Evolutionary conservation across 1,284 basidiomycete species (phyloP), one percentile per base, ranked within the genome.

Genomic region (Malassezia sp.): DNA sequence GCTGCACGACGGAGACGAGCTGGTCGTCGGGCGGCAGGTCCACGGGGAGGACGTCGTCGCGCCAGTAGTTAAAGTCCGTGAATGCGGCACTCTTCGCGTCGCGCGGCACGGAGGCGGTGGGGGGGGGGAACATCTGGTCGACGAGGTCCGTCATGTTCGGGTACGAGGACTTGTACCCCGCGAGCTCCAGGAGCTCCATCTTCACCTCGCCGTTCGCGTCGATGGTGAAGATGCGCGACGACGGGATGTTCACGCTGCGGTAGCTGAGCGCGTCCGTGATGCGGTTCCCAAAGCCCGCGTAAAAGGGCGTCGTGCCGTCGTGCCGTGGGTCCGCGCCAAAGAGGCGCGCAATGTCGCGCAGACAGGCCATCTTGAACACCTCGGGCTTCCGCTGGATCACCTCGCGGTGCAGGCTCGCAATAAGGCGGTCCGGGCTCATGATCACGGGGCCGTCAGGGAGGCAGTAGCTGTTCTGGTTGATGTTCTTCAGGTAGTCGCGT

Each of bases 351-450:
- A 99, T 95, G 72, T 99, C 93, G 29, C 90, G 78, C 55, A 99
- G 73, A 73, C 90, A 96, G 2, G 93, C 91, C 93, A 99, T 99
- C 76, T 99, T 99, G 79, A 99, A 99, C 23, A 97, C 80, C 70
- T 99, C 93, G 0, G 93, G 93, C 73, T 97, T 96, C 29, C 90
- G 82, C 47, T 59, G 29, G 32, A 59, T 63, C 15, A 71, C 79
- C 43, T 71, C 69, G 31, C 91, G 81, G 72, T 97, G 93, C 38
- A 97, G 72, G 26, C 85, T 89, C 2, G 88, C 84, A 78, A 99
- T 90, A 45, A 97, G 71, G 12, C 93, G 78, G 71, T 99, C 93
- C 0, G 93, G 93, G 62, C 85, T 90, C 93, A 99, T 96, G 69
- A 97, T 90, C 39, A 99, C 93, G 4, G 93, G 93, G 0, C 93